Percentiles rank a stretch among this genome's conserved stretches.
phyloP scores from a whole-genome alignment of 768 basidiomycete species.

The Xanthoconium stramineum region DNA sequence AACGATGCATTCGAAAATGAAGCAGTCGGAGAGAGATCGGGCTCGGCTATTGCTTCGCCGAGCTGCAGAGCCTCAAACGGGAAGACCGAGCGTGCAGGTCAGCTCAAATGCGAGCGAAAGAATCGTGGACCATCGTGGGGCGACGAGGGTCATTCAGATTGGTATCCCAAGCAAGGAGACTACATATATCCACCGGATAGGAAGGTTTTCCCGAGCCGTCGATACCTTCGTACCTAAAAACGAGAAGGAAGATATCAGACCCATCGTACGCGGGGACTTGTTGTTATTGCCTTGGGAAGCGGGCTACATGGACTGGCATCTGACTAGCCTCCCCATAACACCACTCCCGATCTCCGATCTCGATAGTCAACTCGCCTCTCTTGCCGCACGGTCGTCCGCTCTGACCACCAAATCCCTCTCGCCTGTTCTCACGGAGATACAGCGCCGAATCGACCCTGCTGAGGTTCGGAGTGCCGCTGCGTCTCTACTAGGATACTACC shows the following conservation, averaged over 20 bases:
- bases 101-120: constrained; percentile 88
- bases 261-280: constrained; percentile 60
- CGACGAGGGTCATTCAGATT: constrained; percentile 88
- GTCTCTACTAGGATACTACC: constrained; percentile 71
- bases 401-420: constrained; percentile 26
- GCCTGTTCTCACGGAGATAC: constrained; percentile 29
- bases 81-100: constrained; percentile 60
- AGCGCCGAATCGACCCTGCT: constrained; percentile 41
- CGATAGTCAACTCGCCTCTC: constrained; percentile 9
- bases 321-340: constrained; percentile 69
- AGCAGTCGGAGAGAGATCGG: constrained; percentile 15
- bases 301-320: constrained; percentile 58
- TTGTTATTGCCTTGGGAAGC: constrained; percentile 79
- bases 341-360: constrained; percentile 37
- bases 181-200: constrained; percentile 83
- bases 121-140: constrained; percentile 85
- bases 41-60: constrained; percentile 26
- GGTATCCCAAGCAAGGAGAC: constrained; percentile 70
- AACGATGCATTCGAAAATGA: constrained; percentile 80
- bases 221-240: constrained; percentile 38
- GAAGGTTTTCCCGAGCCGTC: constrained; percentile 75
- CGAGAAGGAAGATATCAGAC: not conserved
- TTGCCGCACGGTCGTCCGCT: constrained; percentile 10
- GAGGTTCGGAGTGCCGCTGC: constrained; percentile 60
- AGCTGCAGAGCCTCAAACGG: constrained; percentile 19